A percentile compares a stretch with the other conserved stretches of the same genome.
These are phyloP conservation scores for Hansenula sp. DNA, from an alignment of 1,139 yeast genomes.

Conservation along the genomic window DNA sequence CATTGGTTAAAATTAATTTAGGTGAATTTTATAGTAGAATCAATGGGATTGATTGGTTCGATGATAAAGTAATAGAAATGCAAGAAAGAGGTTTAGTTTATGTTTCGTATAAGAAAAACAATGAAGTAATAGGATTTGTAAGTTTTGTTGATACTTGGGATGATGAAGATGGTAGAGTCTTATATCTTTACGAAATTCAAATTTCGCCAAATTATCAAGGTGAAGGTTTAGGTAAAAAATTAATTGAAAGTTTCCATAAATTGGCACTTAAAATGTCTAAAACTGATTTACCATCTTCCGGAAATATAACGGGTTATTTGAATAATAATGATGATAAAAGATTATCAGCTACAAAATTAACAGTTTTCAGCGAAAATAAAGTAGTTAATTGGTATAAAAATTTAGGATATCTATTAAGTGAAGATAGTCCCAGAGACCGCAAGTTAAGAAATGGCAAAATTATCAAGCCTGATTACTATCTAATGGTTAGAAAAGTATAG, in stretches of 20 bases:
- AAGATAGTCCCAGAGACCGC: constrained; percentile 41
- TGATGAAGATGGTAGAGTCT: constrained; percentile 24
- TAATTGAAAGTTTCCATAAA: constrained; percentile 6
- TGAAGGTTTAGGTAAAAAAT: constrained; percentile 4
- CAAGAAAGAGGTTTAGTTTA: constrained; percentile 38
- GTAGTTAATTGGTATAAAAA: constrained; percentile 42
- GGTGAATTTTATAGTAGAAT: constrained; percentile 14
- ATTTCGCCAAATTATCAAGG: constrained; percentile 19
- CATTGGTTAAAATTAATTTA: neutral
- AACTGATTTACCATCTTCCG: too few species aligned
- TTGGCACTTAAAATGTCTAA: neutral
- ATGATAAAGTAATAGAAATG: constrained; percentile 40
- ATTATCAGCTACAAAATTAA: constrained; percentile 31
- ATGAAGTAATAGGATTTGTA: constrained; percentile 31
- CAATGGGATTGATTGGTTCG: constrained; percentile 39
- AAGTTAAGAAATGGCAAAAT: constrained; percentile 35
- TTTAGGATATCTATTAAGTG: constrained; percentile 35
- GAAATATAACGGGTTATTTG: too few species aligned
- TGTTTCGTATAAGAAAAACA: constrained; percentile 24
- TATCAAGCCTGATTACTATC: constrained; percentile 39
- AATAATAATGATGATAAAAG: constrained; percentile 1
- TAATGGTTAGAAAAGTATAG: neutral
- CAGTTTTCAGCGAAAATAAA: constrained; percentile 47
- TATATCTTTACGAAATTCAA: constrained; percentile 52
- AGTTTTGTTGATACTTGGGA: constrained; percentile 36